Evolutionary conservation across 2,329 filamentous ascomycete species (phyloP), one percentile per base, ranked within the genome.

Genomic region (Aspergillus spinulosporus): DNA sequence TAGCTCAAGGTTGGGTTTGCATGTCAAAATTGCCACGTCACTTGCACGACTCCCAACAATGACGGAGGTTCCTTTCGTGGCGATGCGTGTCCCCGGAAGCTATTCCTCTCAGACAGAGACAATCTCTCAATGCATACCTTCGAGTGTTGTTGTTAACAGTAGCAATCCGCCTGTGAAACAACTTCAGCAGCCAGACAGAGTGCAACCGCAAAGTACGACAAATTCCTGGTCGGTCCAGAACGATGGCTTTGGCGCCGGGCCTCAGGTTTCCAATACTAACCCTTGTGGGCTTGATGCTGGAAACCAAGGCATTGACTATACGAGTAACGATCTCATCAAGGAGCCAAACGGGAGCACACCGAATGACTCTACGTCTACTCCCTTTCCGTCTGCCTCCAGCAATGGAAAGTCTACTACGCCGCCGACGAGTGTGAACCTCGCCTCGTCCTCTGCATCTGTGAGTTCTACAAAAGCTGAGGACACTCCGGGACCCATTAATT

Each of bases 401-500:
- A 61, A 62, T 32, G 62, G 62, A 39, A 68, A 63, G 37, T 71
- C 67, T 8, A 63, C 56, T 0, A 65, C 69, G 4, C 68, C 71
- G 14, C 60, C 64, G 5, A 62, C 21, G 21, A 21, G 60, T 6
- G 52, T 62, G 4, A 63, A 64, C 21, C 42, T 54, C 31, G n/a
- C 50, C 11, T 57, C 59, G 2, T 57, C 64, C 6, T 51, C 66
- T 11, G 45, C 58, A 9, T 29, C 60, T 2, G 36, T 64, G 12
- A 61, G 62, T 2, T 43, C 62, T 28, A 66, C 59, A 55, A 56
- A 58, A 3, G 34, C 64, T n/a, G 67, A 69, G 21, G 21, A 21
- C 14, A 62, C 60, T 31, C 61, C 68, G 32, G 66, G 73, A 32
- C 66, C 70, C 46, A 62, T 68, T 39, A 84, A 86, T 64, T 84